Evolutionary conservation across 495 filamentous ascomycete species (phyloP), one percentile per base, ranked within the genome.

Genomic region (Acidiella bohemica): DNA sequence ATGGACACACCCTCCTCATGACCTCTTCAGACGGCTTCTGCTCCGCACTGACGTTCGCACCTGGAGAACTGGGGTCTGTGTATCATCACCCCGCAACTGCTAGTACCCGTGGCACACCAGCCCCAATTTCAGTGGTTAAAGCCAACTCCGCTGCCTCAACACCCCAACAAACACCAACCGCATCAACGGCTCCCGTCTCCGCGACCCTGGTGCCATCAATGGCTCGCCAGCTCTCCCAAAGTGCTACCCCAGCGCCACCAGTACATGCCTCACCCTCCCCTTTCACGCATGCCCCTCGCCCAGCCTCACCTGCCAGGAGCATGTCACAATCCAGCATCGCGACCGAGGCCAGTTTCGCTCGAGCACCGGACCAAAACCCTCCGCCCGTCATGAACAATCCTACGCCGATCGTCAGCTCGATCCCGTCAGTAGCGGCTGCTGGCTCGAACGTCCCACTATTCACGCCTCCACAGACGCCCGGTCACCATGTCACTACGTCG

Each of bases 1-100:
- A 99, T 59, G 92, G 92, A 2, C 67, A 80, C 32, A 96, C 87
- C 1, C 63, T 99, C 18, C 67, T 96, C 25, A 95, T 99, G 71
- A 87, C 83, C 39, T 96, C 92, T 1, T 94, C 92, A 0, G 92
- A 99, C 55, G 92, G 92, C 0, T 99, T 95, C 62, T 96, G 92
- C 54, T 99, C 92, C 0, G 77, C 82, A 0, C 66, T 99, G 17
- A 75, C 84, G 0, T 99, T 99, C 56, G 57, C 71, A 5, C 66
- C 80, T 4, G 83, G 82, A 14, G 92, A 99, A 55, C 64, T 99
- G 5, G 92, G 92, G n/a, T 76, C 87, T 49, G 58, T 73, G 11
- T 93, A 93, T 58, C 78, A 73, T 39, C 56, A 22, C 50, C 55
- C 36, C 30, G 46, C 35, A 26, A 30, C 47, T 14, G 28, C 13